Percentiles rank a stretch among this genome's conserved stretches.
Conservation (phyloP, 2,329 filamentous ascomycete species). For the Colletotrichum coccodes region DNA sequence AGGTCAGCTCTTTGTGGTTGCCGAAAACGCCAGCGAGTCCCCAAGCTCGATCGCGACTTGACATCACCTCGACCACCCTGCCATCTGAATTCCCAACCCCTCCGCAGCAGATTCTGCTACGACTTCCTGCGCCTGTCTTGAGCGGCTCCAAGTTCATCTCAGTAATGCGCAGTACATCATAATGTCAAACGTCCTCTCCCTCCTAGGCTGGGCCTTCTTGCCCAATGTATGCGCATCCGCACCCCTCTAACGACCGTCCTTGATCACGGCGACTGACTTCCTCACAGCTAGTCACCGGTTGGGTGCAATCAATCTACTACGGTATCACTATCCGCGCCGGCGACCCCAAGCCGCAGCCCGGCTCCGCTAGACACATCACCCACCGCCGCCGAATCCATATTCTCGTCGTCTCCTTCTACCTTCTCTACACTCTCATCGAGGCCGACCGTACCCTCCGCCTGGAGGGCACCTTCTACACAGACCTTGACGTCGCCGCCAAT, state of each 20-base stretch:
- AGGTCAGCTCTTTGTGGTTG: conserved; percentile 3
- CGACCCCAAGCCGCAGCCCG: conserved; percentile 78
- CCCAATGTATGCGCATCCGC: conserved; percentile 54
- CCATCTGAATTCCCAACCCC: neutral
- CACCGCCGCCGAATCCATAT: conserved; percentile 88
- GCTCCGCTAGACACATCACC: conserved; percentile 73
- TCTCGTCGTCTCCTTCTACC: conserved; percentile 83
- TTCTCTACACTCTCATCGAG: conserved; percentile 93
- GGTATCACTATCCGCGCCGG: conserved; percentile 89
- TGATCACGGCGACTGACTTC: conserved; percentile 8
- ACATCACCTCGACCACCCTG: neutral
- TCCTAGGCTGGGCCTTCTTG: conserved; percentile 67
- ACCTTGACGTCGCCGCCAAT: conserved; percentile 75
- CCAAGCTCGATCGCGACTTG: neutral
- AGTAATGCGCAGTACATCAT: neutral
- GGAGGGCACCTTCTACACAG: conserved; percentile 80
- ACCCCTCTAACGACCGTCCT: neutral
- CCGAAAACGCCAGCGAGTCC: conserved; percentile 10
- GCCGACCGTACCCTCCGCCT: conserved; percentile 82
- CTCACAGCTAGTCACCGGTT: conserved; percentile 77
- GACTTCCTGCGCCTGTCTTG: neutral
- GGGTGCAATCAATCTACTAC: conserved; percentile 86
- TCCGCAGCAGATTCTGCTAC: neutral
- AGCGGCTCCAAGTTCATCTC: neutral
- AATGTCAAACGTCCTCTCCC: conserved; percentile 60